Evolutionary conservation across 1,284 basidiomycete species (phyloP), one percentile per base, ranked within the genome.

Genomic region (Cutaneotrichosporon sp.): DNA sequence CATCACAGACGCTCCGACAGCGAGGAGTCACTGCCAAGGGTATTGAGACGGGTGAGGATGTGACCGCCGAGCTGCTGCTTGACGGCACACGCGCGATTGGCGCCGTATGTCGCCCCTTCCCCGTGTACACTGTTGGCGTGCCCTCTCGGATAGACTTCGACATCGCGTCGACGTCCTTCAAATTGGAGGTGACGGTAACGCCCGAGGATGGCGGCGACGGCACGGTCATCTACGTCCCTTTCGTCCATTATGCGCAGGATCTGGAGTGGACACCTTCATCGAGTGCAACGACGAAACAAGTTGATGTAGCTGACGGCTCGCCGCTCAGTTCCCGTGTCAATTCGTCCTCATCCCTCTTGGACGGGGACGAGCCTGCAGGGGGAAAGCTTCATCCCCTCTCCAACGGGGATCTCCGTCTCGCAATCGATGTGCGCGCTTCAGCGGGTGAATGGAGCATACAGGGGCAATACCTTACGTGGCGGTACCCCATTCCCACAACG

Each of bases 151-250:
- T 92, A 56, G 79, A 83, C 55, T 94, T 96, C 64, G 84, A 93
- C 65, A 82, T 93, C 56, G 66, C 74, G 26, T 84, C 84, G 60
- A 83, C 86, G 1, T 74, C 75, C 29, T 87, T 90, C 75, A 83
- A 80, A 71, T 75, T 89, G 39, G 78, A 78, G 14, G 79, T 91
- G 9, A 75, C 74, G 25, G 86, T 90, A 8, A 68, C 75, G 1
- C 61, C 82, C 0, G 79, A 80, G 4, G 74, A 76, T 46, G 49
- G 55, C 2, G 62, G 75, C 8, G 75, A 74, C 22, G 71, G 83
- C 2, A 94, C 90, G 10, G 90, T 93, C 78, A 85, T 96, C 16
- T 97, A 82, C 68, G 70, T 96, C 1, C 92, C 92, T 1, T 79
- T 89, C 48, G 82, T 93, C n/a, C 91, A 96, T 71, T 97, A 84